phyloP scores from a whole-genome alignment of 2,329 filamentous ascomycete species.

The Colletotrichum phormii region DNA sequence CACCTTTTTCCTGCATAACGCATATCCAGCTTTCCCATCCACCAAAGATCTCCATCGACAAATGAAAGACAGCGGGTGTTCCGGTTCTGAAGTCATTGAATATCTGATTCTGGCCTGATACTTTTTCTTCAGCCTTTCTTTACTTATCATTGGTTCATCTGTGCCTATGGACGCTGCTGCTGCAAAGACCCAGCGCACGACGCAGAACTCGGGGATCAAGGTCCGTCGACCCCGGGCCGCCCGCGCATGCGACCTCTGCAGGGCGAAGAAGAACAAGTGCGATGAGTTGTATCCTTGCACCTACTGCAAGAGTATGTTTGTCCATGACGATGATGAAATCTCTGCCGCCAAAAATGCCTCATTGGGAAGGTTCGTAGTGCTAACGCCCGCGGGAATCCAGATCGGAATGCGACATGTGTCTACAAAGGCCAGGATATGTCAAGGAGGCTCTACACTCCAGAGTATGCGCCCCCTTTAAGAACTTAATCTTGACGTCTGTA shows the following conservation, averaged over 20 bases:
- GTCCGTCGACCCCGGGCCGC: slow-evolving; percentile 33
- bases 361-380: not conserved
- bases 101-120: not conserved
- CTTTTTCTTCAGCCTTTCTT: not conserved
- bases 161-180: slow-evolving; percentile 17
- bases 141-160: not conserved
- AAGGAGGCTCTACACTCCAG: slow-evolving; percentile 39
- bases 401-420: slow-evolving; percentile 42
- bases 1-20: slow-evolving; percentile 4
- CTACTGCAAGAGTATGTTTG: slow-evolving; percentile 54
- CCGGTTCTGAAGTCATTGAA: slow-evolving; percentile 10
- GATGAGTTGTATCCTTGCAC: slow-evolving; percentile 46
- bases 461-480: slow-evolving; percentile 34
- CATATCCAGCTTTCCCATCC: slow-evolving; percentile 2
- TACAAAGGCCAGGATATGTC: slow-evolving; percentile 42
- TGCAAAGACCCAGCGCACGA: slow-evolving; percentile 25
- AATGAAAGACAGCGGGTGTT: slow-evolving; percentile 5
- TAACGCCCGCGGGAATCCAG: slow-evolving; percentile 9
- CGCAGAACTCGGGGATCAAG: slow-evolving; percentile 36
- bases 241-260: slow-evolving; percentile 30
- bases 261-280: slow-evolving; percentile 34
- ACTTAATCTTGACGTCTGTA: not conserved
- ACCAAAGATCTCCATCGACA: not conserved
- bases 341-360: not conserved
- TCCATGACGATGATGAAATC: not conserved